Percentiles rank a stretch among this genome's conserved stretches.
Evolutionary conservation across 352 stramenopile species (phyloP).

Genomic region (Saprolegnia diclina): DNA sequence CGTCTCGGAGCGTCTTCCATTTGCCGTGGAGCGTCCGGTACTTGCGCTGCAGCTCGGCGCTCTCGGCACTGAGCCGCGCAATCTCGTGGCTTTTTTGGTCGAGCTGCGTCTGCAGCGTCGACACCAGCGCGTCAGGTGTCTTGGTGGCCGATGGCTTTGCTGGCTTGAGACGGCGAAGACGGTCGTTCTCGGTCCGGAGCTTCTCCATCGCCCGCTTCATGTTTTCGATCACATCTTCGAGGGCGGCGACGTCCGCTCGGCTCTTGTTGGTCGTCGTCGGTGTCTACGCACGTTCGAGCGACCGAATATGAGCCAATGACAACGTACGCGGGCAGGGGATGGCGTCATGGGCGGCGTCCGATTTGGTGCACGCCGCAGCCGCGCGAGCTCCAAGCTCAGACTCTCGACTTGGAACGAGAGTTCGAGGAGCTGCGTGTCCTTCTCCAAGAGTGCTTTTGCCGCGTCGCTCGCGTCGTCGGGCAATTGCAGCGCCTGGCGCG

Average conservation of each 20-base stretch:
- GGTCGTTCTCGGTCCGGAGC: conserved; percentile 64
- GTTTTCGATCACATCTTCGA: conserved; percentile 71
- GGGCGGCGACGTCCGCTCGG: conserved; percentile 23
- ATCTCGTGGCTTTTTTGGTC: conserved; percentile 41
- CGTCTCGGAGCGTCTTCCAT: conserved; percentile 10
- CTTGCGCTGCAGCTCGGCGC: conserved; percentile 38
- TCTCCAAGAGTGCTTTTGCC: conserved; percentile 37
- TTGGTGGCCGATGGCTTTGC: conserved; percentile 14
- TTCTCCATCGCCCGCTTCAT: conserved; percentile 83
- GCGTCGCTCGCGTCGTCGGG: not conserved
- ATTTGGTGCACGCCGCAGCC: conserved; percentile 36
- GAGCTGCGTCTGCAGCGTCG: conserved; percentile 39
- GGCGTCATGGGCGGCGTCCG: not conserved
- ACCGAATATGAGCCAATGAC: not conserved
- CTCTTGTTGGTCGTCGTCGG: not conserved
- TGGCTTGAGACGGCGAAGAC: conserved; percentile 36
- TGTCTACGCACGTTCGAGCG: not conserved
- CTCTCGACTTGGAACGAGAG: conserved; percentile 67
- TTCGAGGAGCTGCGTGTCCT: conserved; percentile 61
- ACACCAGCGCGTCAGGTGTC: conserved; percentile 30
- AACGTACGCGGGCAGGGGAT: not conserved
- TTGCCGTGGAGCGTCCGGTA: conserved; percentile 30
- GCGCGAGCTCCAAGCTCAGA: conserved; percentile 51
- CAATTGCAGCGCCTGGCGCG: not conserved
- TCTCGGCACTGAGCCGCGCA: conserved; percentile 21